Conservation (phyloP, 1,284 basidiomycete species). For the Apiotrichum akiyoshidainum region DNA sequence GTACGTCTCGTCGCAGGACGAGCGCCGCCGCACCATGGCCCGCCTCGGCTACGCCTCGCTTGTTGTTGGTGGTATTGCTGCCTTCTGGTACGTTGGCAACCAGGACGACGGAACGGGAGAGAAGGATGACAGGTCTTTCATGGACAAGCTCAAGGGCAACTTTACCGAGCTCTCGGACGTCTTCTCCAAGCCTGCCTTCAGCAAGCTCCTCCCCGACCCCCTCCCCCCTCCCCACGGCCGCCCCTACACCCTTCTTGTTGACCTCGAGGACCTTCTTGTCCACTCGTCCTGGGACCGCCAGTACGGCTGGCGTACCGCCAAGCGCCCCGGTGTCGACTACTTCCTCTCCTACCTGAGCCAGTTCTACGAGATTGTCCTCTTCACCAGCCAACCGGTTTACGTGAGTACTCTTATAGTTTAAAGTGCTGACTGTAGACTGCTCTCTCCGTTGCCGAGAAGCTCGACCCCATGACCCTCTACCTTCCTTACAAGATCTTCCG, state of each 20-base stretch:
- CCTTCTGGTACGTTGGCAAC: conserved; percentile 60
- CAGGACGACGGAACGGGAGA: conserved; percentile 47
- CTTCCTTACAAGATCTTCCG: conserved; percentile 86
- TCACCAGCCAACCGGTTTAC: conserved; percentile 86
- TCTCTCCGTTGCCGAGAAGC: conserved; percentile 82
- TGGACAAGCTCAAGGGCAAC: conserved; percentile 35
- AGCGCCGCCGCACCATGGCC: conserved; percentile 59
- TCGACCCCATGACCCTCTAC: conserved; percentile 89
- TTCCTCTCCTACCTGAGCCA: conserved; percentile 95
- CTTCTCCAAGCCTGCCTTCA: conserved; percentile 89
- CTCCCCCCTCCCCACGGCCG: conserved; percentile 79
- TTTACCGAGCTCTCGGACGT: conserved; percentile 43
- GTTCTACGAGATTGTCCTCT: conserved; percentile 96
- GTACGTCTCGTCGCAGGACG: conserved; percentile 64
- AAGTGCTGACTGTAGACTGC: conserved; percentile 63
- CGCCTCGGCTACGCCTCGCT: conserved; percentile 55
- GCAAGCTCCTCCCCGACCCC: conserved; percentile 83
- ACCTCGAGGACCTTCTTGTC: conserved; percentile 87
- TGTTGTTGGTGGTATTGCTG: conserved; percentile 57
- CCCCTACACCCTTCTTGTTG: conserved; percentile 87
- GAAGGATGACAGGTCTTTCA: conserved; percentile 46
- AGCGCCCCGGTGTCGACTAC: conserved; percentile 94
- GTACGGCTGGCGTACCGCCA: conserved; percentile 85
- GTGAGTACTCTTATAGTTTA: conserved; percentile 55
- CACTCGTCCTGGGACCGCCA: conserved; percentile 89